Conservation (phyloP, 2,329 filamentous ascomycete genomes). For the Xylariaceae sp. region DNA sequence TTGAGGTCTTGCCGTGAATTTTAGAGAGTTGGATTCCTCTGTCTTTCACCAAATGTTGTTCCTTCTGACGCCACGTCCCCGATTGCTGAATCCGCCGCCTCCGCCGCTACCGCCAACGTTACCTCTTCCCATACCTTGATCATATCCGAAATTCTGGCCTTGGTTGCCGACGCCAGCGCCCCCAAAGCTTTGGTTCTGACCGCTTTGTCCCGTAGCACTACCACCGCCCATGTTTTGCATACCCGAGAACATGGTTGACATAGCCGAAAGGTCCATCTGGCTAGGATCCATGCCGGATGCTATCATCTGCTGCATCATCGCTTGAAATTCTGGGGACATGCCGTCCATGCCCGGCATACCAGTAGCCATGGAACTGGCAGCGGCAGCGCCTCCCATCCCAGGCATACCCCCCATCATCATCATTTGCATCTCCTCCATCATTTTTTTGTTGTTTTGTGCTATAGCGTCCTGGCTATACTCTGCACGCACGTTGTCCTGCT, state of each 20-base stretch:
- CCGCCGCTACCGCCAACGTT: conserved; percentile 29
- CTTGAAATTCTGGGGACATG: conserved; percentile 62
- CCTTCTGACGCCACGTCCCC: conserved; percentile 29
- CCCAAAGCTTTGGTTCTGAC: conserved; percentile 48
- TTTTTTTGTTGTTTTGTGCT: conserved; percentile 68
- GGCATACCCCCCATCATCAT: conserved; percentile 60
- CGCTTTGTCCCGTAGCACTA: conserved; percentile 40
- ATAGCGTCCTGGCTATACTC: conserved; percentile 67
- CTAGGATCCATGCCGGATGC: conserved; percentile 58
- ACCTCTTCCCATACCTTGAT: conserved; percentile 31
- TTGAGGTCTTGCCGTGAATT: too few species aligned
- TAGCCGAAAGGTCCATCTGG: conserved; percentile 58
- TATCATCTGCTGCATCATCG: conserved; percentile 68
- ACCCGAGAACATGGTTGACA: conserved; percentile 55
- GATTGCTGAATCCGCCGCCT: conserved; percentile 22
- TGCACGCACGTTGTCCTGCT: conserved; percentile 72
- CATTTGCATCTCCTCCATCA: conserved; percentile 62
- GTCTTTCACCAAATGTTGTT: conserved; percentile 25
- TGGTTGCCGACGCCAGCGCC: conserved; percentile 45
- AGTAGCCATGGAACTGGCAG: conserved; percentile 28
- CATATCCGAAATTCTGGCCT: conserved; percentile 43
- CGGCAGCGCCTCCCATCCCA: conserved; percentile 34
- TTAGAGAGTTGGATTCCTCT: too few species aligned
- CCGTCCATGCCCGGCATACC: conserved; percentile 55
- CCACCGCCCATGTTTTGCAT: conserved; percentile 46